Evolutionary conservation across 1,284 basidiomycete genomes (phyloP), one percentile per base, ranked within the genome.

Genomic region (Lentinula novae-zelandiae): DNA sequence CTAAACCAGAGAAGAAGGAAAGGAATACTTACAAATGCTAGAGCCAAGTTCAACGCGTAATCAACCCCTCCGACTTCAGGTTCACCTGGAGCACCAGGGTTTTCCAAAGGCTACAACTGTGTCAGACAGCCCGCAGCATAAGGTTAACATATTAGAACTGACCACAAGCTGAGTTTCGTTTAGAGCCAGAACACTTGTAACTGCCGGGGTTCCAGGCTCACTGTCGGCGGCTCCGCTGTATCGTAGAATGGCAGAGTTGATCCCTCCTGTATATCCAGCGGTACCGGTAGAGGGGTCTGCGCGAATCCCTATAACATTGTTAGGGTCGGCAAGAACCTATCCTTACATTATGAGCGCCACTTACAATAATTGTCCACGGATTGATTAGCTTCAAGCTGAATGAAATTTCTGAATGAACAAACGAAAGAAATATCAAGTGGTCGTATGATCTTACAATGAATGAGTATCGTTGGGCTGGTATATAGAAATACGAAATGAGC

Each of bases 171-270:
- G 54, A 1, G 67, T 66, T 60, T 76, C 75, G 10, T 66, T 61
- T 33, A 77, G 58, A 20, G 67, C 60, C 4, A 60, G 63, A 8
- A 60, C 61, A 46, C 58, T 63, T n/a, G 63, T 36, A 42, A 64
- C 56, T 42, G 40, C 53, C 22, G 65, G 40, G 12, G 66, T 72
- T 2, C 62, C 67, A 5, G 78, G 78, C 9, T 76, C 72, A 5
- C 13, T 59, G 2, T 58, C 20, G 0, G 64, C 65, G 1, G 76
- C 77, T 5, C 69, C 70, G 1, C 50, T 59, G 62, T 79, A 79
- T 33, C 75, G 70, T 39, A 79, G 65, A 48, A 78, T 74, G 7
- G 77, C 73, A 33, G 63, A 67, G 52, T 71, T 70, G 13, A 65
- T 64, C 1, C 68, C 72, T 57, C 63, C 66, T 15, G n/a, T 60